These are phyloP conservation scores for Leishmania turanica DNA, from an alignment of 208 protist genomes.

Conservation along the genomic window DNA sequence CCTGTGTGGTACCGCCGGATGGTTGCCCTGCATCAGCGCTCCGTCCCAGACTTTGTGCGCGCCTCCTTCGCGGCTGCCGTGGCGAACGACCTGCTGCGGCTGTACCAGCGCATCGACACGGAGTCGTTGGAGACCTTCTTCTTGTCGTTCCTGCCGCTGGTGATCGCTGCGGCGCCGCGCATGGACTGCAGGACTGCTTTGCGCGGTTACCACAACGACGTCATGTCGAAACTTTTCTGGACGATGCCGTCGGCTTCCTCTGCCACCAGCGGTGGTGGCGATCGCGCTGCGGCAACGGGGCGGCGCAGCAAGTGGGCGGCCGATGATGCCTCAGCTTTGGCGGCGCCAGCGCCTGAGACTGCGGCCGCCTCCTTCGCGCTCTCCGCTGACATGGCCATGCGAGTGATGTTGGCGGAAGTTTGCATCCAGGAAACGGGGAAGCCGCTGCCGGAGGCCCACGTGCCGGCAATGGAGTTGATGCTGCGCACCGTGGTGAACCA, in stretches of 20 bases:
- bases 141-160: conserved; percentile 3
- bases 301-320: conserved; percentile 15
- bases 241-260: not conserved
- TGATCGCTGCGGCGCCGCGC: not conserved
- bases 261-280: not conserved
- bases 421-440: conserved; percentile 12
- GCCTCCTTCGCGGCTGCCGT: conserved; percentile 27
- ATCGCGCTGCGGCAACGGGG: not conserved
- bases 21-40: conserved; percentile 27
- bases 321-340: not conserved
- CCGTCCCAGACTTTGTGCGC: conserved; percentile 39
- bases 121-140: conserved; percentile 25
- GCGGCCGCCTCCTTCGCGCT: conserved; percentile 4
- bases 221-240: conserved; percentile 20
- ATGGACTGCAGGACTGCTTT: conserved; percentile 1
- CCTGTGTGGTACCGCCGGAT: conserved; percentile 21
- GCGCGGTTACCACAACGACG: conserved; percentile 13
- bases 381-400: conserved; percentile 15
- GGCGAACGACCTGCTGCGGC: conserved; percentile 36
- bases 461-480: conserved; percentile 18
- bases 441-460: conserved; percentile 17
- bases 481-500: conserved; percentile 17
- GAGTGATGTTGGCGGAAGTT: conserved; percentile 14
- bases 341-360: not conserved
- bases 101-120: conserved; percentile 46